Evolutionary conservation across 441 rosid genomes (phyloP).

Genomic region (Macaranga tanarius): DNA sequence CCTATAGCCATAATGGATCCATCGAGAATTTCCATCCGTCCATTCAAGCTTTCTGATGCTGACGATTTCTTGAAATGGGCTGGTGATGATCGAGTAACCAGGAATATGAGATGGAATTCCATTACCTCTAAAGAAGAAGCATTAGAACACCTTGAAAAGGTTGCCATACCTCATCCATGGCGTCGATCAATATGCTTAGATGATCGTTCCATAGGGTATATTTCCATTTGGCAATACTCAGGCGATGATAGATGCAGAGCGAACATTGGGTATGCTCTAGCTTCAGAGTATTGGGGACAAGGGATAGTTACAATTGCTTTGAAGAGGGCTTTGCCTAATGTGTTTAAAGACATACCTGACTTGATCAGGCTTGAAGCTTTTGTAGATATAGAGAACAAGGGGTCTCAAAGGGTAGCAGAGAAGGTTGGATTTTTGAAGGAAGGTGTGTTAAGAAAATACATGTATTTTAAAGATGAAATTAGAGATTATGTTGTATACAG

Average conservation of each 20-base stretch:
- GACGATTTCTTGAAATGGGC: slow-evolving; percentile 49
- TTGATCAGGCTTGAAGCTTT: slow-evolving; percentile 59
- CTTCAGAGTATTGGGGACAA: slow-evolving; percentile 40
- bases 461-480: slow-evolving; percentile 34
- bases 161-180: slow-evolving; percentile 43
- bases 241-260: slow-evolving; percentile 39
- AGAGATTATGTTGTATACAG: slow-evolving; percentile 51
- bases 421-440: slow-evolving; percentile 54
- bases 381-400: slow-evolving; percentile 36
- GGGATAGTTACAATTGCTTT: slow-evolving; percentile 36
- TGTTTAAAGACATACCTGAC: slow-evolving; percentile 32
- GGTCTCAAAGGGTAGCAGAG: slow-evolving; percentile 46
- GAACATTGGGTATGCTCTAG: slow-evolving; percentile 35
- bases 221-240: slow-evolving; percentile 33
- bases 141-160: slow-evolving; percentile 23
- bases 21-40: slow-evolving; percentile 44
- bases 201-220: slow-evolving; percentile 38
- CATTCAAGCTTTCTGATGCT: slow-evolving; percentile 45
- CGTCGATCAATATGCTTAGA: slow-evolving; percentile 47
- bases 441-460: slow-evolving; percentile 48
- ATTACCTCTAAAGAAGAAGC: slow-evolving; percentile 41
- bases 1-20: slow-evolving; percentile 28
- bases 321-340: slow-evolving; percentile 37
- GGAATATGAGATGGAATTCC: slow-evolving; percentile 38
- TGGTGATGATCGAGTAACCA: slow-evolving; percentile 36